Evolutionary conservation across 2,329 filamentous ascomycete species (phyloP).

Genomic region (Fusarium begoniae): DNA sequence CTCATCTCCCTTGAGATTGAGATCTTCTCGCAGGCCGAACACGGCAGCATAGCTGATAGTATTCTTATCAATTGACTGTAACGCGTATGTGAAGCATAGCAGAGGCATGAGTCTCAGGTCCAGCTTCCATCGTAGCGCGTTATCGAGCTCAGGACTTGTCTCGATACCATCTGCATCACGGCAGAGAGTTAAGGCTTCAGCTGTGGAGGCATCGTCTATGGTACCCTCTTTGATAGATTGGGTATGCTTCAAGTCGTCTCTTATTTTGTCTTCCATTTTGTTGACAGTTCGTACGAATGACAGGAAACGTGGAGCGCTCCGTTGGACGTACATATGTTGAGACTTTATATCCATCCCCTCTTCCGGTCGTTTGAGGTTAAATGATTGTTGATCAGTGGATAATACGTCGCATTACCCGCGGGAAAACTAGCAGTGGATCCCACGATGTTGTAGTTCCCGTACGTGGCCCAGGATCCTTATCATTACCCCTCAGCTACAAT

Average conservation of each 20-base stretch:
- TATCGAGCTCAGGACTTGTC: not conserved
- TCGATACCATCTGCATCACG: not conserved
- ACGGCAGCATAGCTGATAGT: slow-evolving; percentile 10
- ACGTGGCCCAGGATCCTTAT: not conserved
- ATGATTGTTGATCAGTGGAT: not conserved
- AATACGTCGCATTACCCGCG: not conserved
- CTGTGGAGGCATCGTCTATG: not conserved
- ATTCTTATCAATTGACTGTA: slow-evolving; percentile 9
- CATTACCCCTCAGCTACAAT: not conserved
- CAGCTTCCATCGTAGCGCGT: not conserved
- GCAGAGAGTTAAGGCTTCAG: not conserved
- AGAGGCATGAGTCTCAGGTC: slow-evolving; percentile 4
- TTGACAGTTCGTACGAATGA: accelerated
- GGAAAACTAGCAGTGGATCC: not conserved
- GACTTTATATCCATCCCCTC: not conserved
- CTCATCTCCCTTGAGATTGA: not conserved
- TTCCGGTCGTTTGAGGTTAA: not conserved
- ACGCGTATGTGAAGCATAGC: not conserved
- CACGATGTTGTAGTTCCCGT: not conserved
- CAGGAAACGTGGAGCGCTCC: accelerated
- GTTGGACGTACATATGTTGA: not conserved
- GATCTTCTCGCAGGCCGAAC: not conserved
- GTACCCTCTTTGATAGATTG: not conserved
- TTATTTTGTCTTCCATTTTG: not conserved
- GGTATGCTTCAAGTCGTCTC: not conserved